Evolutionary conservation across 805 yeast species (phyloP).

Genomic region (Wickerhamomyces canadensis): DNA sequence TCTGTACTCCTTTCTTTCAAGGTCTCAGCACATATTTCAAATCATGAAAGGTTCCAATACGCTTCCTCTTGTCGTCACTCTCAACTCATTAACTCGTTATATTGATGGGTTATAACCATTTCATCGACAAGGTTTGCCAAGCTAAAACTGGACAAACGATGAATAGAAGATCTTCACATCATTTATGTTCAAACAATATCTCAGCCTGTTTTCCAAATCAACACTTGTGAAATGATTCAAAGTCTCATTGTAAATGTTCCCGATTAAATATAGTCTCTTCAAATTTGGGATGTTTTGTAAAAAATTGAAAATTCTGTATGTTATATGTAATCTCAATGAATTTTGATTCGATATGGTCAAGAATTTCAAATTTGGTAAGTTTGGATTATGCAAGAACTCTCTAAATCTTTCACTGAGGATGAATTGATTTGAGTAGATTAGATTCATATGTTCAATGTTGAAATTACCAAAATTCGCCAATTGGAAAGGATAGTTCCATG

Average conservation of each 20-base stretch:
- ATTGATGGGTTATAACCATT: no score
- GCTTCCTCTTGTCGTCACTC: no score
- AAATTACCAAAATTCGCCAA: conserved; percentile 26
- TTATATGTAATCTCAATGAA: conserved; percentile 25
- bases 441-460: conserved; percentile 19
- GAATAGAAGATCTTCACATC: conserved; percentile 30
- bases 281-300: conserved; percentile 28
- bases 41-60: no score
- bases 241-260: conserved; percentile 30
- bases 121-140: no score
- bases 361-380: conserved; percentile 20
- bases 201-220: conserved; percentile 23
- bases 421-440: conserved; percentile 27
- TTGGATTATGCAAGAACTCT: conserved; percentile 25
- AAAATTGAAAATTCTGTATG: conserved; percentile 26
- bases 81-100: no score
- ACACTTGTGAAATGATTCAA: conserved; percentile 23
- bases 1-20: no score
- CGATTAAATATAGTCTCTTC: conserved; percentile 24
- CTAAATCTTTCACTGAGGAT: conserved; percentile 31
- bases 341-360: conserved; percentile 26
- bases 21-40: no score
- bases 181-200: conserved; percentile 23
- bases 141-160: conserved; percentile 23
- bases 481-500: conserved; percentile 54